A percentile compares a stretch with the other conserved stretches of the same genome.
These are phyloP conservation scores for Vitis hybrid DNA, from an alignment of 177 flowering plant genomes.

Conservation along the genomic window DNA sequence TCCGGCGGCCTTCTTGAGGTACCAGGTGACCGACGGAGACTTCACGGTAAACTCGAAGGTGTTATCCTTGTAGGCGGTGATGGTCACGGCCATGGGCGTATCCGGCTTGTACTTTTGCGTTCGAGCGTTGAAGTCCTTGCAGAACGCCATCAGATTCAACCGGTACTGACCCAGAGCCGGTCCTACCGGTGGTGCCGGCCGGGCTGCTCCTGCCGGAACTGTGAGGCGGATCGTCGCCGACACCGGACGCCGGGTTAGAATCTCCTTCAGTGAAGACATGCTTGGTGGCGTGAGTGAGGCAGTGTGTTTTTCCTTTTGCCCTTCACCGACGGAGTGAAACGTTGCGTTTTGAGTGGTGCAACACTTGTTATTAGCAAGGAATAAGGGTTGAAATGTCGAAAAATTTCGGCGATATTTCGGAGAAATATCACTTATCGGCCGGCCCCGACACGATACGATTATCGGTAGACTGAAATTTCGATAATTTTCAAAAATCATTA, in stretches of 20 bases:
- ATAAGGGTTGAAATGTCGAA: too few relatives aligned
- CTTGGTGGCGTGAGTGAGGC: neutral
- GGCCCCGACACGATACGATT: too few relatives aligned
- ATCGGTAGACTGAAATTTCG: too few relatives aligned
- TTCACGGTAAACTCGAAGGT: slow-evolving; percentile 88
- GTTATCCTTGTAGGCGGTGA: slow-evolving; percentile 88
- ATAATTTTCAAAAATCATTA: too few relatives aligned
- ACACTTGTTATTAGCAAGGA: too few relatives aligned
- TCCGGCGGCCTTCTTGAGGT: slow-evolving; percentile 89
- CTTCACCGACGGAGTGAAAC: too few relatives aligned
- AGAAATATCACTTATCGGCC: too few relatives aligned
- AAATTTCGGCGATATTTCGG: too few relatives aligned
- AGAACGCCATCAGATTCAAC: slow-evolving; percentile 94
- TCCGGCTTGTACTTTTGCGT: slow-evolving; percentile 93
- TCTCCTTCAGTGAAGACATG: slow-evolving; percentile 79
- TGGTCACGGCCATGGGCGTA: slow-evolving; percentile 86
- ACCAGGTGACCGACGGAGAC: slow-evolving; percentile 93
- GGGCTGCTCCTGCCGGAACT: slow-evolving; percentile 85
- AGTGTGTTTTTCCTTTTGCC: too few relatives aligned
- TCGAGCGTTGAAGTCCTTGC: slow-evolving; percentile 98
- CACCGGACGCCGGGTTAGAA: slow-evolving; percentile 75
- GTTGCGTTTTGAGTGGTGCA: too few relatives aligned
- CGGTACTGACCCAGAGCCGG: slow-evolving; percentile 90
- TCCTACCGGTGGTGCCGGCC: slow-evolving; percentile 94
- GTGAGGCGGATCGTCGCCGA: slow-evolving; percentile 84